phyloP scores from a whole-genome alignment of 768 basidiomycete genomes.

The Leccinum truebloodii region DNA sequence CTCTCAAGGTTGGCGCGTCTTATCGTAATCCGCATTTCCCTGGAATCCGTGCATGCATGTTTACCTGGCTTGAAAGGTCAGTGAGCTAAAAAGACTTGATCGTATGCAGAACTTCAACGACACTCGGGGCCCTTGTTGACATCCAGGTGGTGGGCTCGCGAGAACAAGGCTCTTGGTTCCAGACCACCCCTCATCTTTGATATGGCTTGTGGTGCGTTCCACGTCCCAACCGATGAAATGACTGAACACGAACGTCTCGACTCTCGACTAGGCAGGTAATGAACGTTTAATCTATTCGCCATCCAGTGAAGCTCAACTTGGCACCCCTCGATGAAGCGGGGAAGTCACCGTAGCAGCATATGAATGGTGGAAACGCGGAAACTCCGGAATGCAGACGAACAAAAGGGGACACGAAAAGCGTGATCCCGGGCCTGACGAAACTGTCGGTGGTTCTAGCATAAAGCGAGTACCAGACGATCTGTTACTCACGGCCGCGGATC shows the following conservation, averaged over 20 bases:
- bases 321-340: slow-evolving; percentile 42
- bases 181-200: slow-evolving; percentile 28
- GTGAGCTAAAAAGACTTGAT: slow-evolving; percentile 3
- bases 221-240: background rate
- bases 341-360: slow-evolving; percentile 60
- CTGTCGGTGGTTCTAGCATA: background rate
- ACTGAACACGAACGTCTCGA: background rate
- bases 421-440: background rate
- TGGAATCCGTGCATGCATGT: slow-evolving; percentile 57
- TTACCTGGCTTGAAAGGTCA: slow-evolving; percentile 53
- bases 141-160: slow-evolving; percentile 29
- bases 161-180: slow-evolving; percentile 10
- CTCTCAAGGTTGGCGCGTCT: slow-evolving; percentile 51
- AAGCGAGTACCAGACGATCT: slow-evolving; percentile 20
- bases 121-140: slow-evolving; percentile 10
- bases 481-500: slow-evolving; percentile 27
- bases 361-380: slow-evolving; percentile 59
- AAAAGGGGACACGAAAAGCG: slow-evolving; percentile 5
- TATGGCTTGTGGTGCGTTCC: slow-evolving; percentile 31
- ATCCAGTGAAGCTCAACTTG: slow-evolving; percentile 26
- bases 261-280: slow-evolving; percentile 25
- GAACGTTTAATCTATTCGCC: background rate
- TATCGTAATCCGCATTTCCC: slow-evolving; percentile 78
- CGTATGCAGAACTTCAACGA: slow-evolving; percentile 1
- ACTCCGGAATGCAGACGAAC: slow-evolving; percentile 23